Base-by-base conservation (phyloP, 305 asterid genomes). In the Nicotiana rustica region DNA sequence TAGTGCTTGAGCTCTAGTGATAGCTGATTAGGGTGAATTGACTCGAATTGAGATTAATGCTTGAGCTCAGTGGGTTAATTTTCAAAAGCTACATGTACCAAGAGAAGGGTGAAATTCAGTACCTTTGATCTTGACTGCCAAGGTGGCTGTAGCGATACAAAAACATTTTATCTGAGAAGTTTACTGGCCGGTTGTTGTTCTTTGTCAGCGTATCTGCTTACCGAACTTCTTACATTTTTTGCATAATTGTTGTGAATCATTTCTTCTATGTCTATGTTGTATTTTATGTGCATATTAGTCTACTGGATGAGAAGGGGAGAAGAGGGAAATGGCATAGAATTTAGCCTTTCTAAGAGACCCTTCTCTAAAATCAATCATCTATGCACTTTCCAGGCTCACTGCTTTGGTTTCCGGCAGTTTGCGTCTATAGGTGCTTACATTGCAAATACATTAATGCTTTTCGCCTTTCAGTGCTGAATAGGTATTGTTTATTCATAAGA, bases 131-230 rank as follows among this genome's bases (percentile, higher is more conserved):
- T 88, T 88, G 93, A 87, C 78, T 81, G 91, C 91, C 93, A 36
- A 18, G 31, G 78, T 59, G 90, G 90, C 90, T 86, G 91, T 88
- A 87, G 93, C 91, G 6, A 87, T 82, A 88, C 25, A 1, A 10
- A 79, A 18, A 3, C 36, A 25, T 29, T 62, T 12, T 13, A 10
- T 67, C 4, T 31, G 68, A 80, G 90, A 84, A 82, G 90, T 90
- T 88, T 33, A 88, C 93, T 90, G 91, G 91, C 89, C 85, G 88
- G 89, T 87, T 87, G 90, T 87, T 83, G 88, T 73, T 52, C 41
- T 75, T 55, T 70, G 33, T 87, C 86, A 86, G 87, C 89, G 59
- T 80, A 87, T 90, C 91, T 90, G 91, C 93, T 88, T 90, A 88
- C 90, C 89, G 90, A 90, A 85, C 62, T 90, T 86, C 90, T 88